Evolutionary conservation across 169 alveolate genomes (phyloP).

Genomic region (Babesia ovata): DNA sequence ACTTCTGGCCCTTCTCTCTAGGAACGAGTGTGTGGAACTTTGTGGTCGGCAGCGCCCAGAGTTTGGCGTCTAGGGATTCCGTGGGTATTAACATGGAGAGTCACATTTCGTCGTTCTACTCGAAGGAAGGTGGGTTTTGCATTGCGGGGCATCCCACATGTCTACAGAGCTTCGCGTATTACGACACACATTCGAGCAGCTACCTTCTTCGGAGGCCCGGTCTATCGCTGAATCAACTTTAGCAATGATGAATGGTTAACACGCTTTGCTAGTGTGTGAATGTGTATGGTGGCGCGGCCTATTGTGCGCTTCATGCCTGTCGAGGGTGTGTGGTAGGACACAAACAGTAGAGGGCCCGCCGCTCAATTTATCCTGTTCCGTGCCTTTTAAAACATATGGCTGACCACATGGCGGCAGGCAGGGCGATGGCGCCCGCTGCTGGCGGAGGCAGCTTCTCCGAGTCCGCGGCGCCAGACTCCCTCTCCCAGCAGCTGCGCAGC

Average conservation of each 20-base stretch:
- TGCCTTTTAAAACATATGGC: neutral
- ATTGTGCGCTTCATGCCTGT: neutral
- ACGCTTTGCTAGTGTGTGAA: neutral
- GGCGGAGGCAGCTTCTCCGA: constrained; percentile 4
- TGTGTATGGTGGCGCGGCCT: neutral
- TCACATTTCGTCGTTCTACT: constrained; percentile 22
- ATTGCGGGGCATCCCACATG: neutral
- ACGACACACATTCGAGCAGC: neutral
- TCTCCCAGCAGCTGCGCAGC: neutral
- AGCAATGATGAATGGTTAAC: constrained; percentile 5
- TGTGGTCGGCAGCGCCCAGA: neutral
- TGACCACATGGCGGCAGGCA: neutral
- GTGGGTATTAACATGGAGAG: constrained; percentile 12
- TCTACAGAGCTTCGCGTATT: constrained; percentile 30
- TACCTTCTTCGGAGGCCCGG: constrained; percentile 11
- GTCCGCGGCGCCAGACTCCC: constrained; percentile 1
- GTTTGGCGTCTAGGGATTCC: neutral
- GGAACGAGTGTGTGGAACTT: constrained; percentile 23
- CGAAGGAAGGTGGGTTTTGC: constrained; percentile 28
- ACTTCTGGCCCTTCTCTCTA: constrained; percentile 17
- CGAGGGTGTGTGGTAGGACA: constrained; percentile 11
- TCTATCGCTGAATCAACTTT: constrained; percentile 21
- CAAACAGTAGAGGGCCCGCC: neutral
- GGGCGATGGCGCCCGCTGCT: neutral
- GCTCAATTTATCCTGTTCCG: neutral